Conservation (phyloP, 352 stramenopile species). For the Pythium rishiriense region DNA sequence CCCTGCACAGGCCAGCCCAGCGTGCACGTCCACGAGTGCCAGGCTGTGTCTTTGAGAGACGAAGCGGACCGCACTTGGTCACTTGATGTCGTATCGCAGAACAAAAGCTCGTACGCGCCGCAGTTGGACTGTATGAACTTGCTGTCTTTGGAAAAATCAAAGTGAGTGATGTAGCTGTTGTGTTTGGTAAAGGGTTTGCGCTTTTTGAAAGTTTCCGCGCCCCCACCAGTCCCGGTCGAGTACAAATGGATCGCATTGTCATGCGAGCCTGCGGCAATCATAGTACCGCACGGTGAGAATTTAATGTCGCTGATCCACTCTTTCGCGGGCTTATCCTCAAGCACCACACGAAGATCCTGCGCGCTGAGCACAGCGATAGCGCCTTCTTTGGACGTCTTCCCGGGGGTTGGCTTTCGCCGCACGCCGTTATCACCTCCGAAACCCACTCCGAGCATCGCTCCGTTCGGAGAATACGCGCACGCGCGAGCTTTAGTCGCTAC, state of each 20-base stretch:
- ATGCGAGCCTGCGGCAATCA: constrained; percentile 67
- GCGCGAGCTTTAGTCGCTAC: constrained; percentile 60
- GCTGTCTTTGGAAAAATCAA: constrained; percentile 80
- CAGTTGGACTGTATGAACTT: constrained; percentile 76
- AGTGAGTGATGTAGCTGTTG: constrained; percentile 83
- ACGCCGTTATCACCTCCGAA: constrained; percentile 63
- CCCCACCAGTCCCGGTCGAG: constrained; percentile 15
- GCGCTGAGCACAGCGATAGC: constrained; percentile 42
- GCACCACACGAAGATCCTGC: constrained; percentile 32
- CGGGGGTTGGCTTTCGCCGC: constrained; percentile 37
- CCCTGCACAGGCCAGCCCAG: constrained; percentile 92
- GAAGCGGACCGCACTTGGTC: constrained; percentile 84
- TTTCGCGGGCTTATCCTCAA: constrained; percentile 64
- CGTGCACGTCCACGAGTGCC: constrained; percentile 89
- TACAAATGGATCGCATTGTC: constrained; percentile 79
- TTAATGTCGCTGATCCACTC: constrained; percentile 83
- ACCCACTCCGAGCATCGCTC: constrained; percentile 80
- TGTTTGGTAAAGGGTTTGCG: constrained; percentile 76
- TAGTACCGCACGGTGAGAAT: constrained; percentile 54
- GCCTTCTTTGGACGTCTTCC: constrained; percentile 47
- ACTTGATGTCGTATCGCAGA: constrained; percentile 80
- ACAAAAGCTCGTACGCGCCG: constrained; percentile 91
- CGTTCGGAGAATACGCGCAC: constrained; percentile 88
- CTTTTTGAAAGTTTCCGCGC: constrained; percentile 43
- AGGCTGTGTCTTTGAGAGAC: constrained; percentile 76